Evolutionary conservation across 164 flowering plant species (phyloP).

Genomic region (Nelumbo lutea): DNA sequence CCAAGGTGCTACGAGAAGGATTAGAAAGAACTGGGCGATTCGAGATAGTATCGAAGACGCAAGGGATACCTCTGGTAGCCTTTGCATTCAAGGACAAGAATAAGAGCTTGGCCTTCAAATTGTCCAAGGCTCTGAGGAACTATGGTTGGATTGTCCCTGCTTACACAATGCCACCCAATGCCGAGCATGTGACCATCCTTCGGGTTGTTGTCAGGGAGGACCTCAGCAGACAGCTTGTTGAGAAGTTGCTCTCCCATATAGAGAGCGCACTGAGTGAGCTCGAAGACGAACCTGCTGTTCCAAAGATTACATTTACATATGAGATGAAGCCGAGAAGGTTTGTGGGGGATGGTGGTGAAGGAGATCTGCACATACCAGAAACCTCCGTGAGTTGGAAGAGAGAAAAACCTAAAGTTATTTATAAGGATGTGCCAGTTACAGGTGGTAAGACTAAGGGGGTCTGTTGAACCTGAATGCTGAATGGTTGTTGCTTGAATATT

Average conservation of each 20-base stretch:
- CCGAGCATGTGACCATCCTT: constrained; percentile 18
- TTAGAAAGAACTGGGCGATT: constrained; percentile 20
- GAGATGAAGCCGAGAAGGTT: constrained; percentile 6
- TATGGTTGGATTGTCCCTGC: constrained; percentile 30
- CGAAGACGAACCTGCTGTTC: constrained; percentile 4
- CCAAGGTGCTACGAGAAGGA: constrained; percentile 17
- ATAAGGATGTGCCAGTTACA: constrained; percentile 5
- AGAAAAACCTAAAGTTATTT: constrained; percentile 5
- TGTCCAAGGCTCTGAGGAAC: constrained; percentile 25
- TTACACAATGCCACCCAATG: constrained; percentile 22
- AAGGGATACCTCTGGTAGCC: constrained; percentile 27
- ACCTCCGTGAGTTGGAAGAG: constrained; percentile 12
- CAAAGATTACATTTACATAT: constrained; percentile 13
- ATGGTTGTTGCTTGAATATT: no score
- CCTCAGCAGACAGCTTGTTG: constrained; percentile 19
- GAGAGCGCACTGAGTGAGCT: constrained; percentile 10
- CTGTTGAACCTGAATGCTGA: constrained; percentile 8
- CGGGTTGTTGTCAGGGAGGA: constrained; percentile 24
- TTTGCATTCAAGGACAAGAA: constrained; percentile 24
- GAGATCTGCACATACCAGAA: constrained; percentile 8
- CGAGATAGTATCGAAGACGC: constrained; percentile 19
- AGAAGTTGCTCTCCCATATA: constrained; percentile 16
- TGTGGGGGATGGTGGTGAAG: constrained; percentile 3
- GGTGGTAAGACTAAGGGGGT: constrained; percentile 21
- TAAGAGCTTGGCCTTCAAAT: constrained; percentile 14